Conservation (phyloP, 192 early-diverging fungal species). For the Cetraspora pellucida region DNA sequence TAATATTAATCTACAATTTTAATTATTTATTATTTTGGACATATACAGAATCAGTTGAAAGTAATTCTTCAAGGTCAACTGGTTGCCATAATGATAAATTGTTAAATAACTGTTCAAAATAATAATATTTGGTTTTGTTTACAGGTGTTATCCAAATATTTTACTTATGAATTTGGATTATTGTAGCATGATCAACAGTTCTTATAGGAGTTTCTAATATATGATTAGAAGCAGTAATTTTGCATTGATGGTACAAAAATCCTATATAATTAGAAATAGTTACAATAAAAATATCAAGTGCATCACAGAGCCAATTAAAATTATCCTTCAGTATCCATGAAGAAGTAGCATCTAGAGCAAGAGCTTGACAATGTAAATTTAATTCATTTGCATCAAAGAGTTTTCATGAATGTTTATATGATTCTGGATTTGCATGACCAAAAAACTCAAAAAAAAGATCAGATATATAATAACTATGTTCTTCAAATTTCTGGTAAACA, state of each 20-base stretch:
- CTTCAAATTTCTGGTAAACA: background rate
- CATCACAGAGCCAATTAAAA: conserved; percentile 1
- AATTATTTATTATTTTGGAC: too few relatives aligned
- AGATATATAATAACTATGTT: too few relatives aligned
- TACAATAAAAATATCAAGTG: background rate
- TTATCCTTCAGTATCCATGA: background rate
- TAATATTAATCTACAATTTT: too few relatives aligned
- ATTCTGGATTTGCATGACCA: conserved; percentile 4
- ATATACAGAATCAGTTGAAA: background rate
- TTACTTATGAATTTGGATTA: background rate
- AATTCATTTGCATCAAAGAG: conserved; percentile 3
- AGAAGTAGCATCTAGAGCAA: background rate
- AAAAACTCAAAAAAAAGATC: conserved; percentile 5
- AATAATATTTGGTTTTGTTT: too few relatives aligned
- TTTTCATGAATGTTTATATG: background rate
- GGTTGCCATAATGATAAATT: background rate
- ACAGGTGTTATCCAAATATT: background rate
- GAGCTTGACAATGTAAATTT: too few relatives aligned
- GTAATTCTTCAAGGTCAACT: background rate
- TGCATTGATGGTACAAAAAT: background rate
- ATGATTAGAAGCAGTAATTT: background rate
- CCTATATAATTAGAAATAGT: background rate
- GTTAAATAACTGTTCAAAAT: background rate
- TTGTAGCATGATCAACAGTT: background rate
- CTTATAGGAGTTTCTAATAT: background rate